Evolutionary conservation across 2,329 filamentous ascomycete genomes (phyloP).

Genomic region (Ilyonectria robusta): DNA sequence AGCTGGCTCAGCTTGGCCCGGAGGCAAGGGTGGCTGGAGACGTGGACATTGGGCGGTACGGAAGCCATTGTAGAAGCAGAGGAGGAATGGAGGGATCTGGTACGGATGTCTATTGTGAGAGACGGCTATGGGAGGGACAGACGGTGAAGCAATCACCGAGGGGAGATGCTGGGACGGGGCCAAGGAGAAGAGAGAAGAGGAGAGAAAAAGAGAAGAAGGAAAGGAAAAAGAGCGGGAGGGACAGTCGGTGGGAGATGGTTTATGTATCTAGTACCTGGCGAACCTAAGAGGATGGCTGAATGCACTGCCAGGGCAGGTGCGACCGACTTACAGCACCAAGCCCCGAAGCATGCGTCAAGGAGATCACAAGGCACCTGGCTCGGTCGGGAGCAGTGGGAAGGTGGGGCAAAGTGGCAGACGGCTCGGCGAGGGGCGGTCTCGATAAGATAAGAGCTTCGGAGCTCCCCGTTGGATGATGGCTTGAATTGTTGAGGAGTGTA

Average conservation of each 20-base stretch:
- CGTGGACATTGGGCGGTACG: slow-evolving; percentile 76
- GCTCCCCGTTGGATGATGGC: slow-evolving; percentile 40
- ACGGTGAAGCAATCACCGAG: slow-evolving; percentile 39
- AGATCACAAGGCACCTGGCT: slow-evolving; percentile 23
- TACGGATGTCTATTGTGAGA: slow-evolving; percentile 6
- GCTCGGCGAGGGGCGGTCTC: slow-evolving; percentile 40
- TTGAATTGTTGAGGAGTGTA: neutral
- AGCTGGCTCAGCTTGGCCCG: slow-evolving; percentile 91
- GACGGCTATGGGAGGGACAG: slow-evolving; percentile 27
- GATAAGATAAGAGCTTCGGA: slow-evolving; percentile 52
- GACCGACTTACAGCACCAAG: slow-evolving; percentile 28
- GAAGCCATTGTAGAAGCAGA: slow-evolving; percentile 49
- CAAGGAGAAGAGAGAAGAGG: slow-evolving; percentile 41
- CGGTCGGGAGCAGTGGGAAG: slow-evolving; percentile 19
- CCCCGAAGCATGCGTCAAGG: slow-evolving; percentile 11
- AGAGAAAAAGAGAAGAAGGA: slow-evolving; percentile 13
- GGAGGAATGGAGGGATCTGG: slow-evolving; percentile 10
- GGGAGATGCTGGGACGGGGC: slow-evolving; percentile 44
- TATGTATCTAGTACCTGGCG: slow-evolving; percentile 34
- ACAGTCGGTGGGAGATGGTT: slow-evolving; percentile 35
- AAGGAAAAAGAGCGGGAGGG: slow-evolving; percentile 25
- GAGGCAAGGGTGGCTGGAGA: slow-evolving; percentile 89
- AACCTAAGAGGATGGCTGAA: slow-evolving; percentile 14
- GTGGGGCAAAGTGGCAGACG: slow-evolving; percentile 35
- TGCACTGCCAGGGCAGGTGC: slow-evolving; percentile 15